phyloP scores from a whole-genome alignment of 495 filamentous ascomycete genomes.

The Astrocystis sublimbata region DNA sequence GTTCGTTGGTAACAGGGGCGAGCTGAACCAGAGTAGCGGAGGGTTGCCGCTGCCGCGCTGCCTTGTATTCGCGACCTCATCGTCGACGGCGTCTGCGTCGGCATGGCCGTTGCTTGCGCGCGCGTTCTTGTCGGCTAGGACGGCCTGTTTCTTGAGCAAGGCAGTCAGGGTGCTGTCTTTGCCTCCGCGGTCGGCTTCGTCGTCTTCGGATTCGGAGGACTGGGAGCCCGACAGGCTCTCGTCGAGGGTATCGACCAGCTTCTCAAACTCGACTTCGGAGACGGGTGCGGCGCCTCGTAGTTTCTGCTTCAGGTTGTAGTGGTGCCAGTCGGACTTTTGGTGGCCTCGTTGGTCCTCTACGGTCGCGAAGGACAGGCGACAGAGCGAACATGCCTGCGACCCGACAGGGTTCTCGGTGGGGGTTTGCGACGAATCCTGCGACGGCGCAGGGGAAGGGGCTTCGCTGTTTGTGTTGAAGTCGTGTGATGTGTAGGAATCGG shows the following conservation, averaged over 20 bases:
- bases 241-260: slow-evolving; percentile 76
- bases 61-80: slow-evolving; percentile 49
- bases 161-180: slow-evolving; percentile 65
- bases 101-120: slow-evolving; percentile 21
- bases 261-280: slow-evolving; percentile 78
- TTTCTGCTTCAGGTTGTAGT: slow-evolving; percentile 92
- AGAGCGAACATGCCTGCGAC: slow-evolving; percentile 80
- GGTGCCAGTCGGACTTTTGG: slow-evolving; percentile 86
- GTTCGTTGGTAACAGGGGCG: slow-evolving; percentile 70
- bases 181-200: slow-evolving; percentile 42
- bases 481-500: slow-evolving; percentile 29
- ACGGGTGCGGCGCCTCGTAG: slow-evolving; percentile 67
- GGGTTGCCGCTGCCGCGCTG: slow-evolving; percentile 60
- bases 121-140: slow-evolving; percentile 51
- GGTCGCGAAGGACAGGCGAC: slow-evolving; percentile 64
- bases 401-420: slow-evolving; percentile 47
- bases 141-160: slow-evolving; percentile 81
- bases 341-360: slow-evolving; percentile 84
- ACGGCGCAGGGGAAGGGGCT: slow-evolving; percentile 21
- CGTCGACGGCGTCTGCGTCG: slow-evolving; percentile 48
- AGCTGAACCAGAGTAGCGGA: slow-evolving; percentile 84
- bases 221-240: slow-evolving; percentile 90
- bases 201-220: slow-evolving; percentile 52
- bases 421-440: slow-evolving; percentile 40
- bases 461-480: slow-evolving; percentile 27